Conservation (phyloP, 2,329 filamentous ascomycete species). For the Arthrobotrys sinensis region DNA sequence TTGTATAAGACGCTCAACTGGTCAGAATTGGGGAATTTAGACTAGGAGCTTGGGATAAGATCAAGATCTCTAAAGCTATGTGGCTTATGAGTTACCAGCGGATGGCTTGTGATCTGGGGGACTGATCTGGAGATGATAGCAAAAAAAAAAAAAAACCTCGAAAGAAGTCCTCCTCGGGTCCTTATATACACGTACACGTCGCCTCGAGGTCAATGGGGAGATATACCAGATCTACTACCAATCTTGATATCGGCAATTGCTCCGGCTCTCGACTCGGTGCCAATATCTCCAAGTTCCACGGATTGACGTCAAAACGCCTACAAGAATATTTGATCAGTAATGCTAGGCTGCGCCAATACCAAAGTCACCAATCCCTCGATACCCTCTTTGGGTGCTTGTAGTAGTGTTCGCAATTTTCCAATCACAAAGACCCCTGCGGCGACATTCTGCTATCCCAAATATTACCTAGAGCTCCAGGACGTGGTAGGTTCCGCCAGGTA, state of each 20-base stretch:
- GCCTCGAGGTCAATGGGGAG: neutral
- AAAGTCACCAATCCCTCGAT: conserved; percentile 9
- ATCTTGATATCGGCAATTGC: conserved; percentile 9
- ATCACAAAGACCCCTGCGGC: conserved; percentile 33
- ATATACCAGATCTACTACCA: neutral
- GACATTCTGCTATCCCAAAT: conserved; percentile 24
- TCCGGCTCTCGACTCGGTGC: conserved; percentile 8
- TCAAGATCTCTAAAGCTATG: conserved; percentile 21
- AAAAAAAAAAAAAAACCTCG: conserved; percentile 7
- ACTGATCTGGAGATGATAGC: conserved; percentile 32
- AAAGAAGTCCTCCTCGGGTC: neutral
- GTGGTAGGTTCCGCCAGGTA: conserved; percentile 27
- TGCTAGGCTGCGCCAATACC: conserved; percentile 7
- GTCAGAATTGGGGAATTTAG: conserved; percentile 36
- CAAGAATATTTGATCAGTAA: conserved; percentile 50
- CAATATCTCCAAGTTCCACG: conserved; percentile 19
- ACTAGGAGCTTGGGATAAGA: conserved; percentile 33
- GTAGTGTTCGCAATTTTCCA: conserved; percentile 6
- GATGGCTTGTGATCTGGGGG: conserved; percentile 32
- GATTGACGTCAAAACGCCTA: conserved; percentile 42
- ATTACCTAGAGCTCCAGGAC: conserved; percentile 26
- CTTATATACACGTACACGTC: conserved; percentile 31
- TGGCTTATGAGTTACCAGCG: conserved; percentile 12
- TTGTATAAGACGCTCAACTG: conserved; percentile 20
- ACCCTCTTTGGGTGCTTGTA: neutral